Evolutionary conservation across 768 basidiomycete species (phyloP).

Genomic region (Suillus occidentalis): DNA sequence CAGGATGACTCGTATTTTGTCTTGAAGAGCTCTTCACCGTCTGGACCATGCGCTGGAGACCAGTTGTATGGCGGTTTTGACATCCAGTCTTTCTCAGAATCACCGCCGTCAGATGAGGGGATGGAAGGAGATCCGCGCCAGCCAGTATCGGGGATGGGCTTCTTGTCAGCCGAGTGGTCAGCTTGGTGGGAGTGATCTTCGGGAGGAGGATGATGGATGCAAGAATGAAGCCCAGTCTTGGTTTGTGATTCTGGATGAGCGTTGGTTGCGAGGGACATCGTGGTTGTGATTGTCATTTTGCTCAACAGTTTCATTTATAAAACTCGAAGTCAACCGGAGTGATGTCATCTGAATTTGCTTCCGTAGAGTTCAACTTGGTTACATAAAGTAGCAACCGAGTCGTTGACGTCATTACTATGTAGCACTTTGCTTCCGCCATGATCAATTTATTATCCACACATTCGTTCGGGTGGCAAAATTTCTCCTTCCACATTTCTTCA

Average conservation of each 20-base stretch:
- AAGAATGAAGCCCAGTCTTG: background rate
- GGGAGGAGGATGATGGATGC: background rate
- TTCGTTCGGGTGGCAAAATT: constrained; percentile 43
- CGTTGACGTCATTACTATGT: background rate
- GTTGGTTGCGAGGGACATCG: background rate
- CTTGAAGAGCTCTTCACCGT: constrained; percentile 8
- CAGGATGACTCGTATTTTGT: constrained; percentile 21
- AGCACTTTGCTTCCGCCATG: no score
- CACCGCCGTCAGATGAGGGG: constrained; percentile 19
- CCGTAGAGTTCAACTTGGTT: background rate
- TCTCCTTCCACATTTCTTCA: constrained; percentile 40
- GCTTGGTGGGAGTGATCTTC: constrained; percentile 2
- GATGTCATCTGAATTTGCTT: constrained; percentile 2
- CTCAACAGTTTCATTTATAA: background rate
- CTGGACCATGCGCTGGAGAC: constrained; percentile 19
- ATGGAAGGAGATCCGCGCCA: constrained; percentile 3
- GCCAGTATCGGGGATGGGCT: constrained; percentile 7
- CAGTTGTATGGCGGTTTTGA: constrained; percentile 32
- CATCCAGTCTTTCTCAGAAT: constrained; percentile 26
- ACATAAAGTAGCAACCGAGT: background rate
- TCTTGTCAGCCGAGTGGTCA: background rate
- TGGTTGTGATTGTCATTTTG: background rate
- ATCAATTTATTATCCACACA: constrained; percentile 49
- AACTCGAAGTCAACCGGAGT: background rate
- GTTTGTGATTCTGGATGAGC: background rate